Evolutionary conservation across 331 rosid genomes (phyloP), one percentile per base, ranked within the genome.

Genomic region (Quercus phellos): DNA sequence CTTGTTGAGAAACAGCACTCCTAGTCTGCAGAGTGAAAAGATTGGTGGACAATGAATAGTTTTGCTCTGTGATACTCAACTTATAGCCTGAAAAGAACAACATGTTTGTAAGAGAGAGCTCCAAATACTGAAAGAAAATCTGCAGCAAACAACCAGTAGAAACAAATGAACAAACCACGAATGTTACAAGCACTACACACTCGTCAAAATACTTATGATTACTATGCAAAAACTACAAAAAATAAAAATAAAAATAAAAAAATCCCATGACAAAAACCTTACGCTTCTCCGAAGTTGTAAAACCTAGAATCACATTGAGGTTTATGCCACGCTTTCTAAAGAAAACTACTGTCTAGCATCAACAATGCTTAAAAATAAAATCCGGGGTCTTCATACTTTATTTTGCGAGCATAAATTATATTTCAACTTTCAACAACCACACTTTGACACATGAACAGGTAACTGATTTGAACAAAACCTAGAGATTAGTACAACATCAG

Each of bases 61-160:
- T 64, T 78, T 71, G 75, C 74, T 79, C 78, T 16, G 82, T 19
- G 58, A 85, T 51, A 77, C 77, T 51, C 77, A 58, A 73, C 73
- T 82, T 70, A 83, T 75, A 74, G 81, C 92, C 95, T 90, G 87
- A 56, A 77, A 74, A 77, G 30, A 30, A 83, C 68, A 82, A 74
- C 74, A 81, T 38, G 29, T 46, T 55, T 42, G 71, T 78, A 75
- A 87, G 83, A 59, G 70, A 84, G 43, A 70, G 60, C 30, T 72
- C 82, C 18, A 74, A 73, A 67, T 17, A 80, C 54, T 16, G 59
- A 55, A 75, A 14, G 61, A 81, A 60, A 19, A 64, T 56, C 72
- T 67, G 55, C 46, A 17, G 55, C 55, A 64, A 78, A 64, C 74
- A 83, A 10, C 74, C 68, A 83, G 67, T 51, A 58, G 66, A 13